These are phyloP conservation scores for Gloeophyllum trabeum DNA, from an alignment of 768 basidiomycete species.

Conservation along the genomic window DNA sequence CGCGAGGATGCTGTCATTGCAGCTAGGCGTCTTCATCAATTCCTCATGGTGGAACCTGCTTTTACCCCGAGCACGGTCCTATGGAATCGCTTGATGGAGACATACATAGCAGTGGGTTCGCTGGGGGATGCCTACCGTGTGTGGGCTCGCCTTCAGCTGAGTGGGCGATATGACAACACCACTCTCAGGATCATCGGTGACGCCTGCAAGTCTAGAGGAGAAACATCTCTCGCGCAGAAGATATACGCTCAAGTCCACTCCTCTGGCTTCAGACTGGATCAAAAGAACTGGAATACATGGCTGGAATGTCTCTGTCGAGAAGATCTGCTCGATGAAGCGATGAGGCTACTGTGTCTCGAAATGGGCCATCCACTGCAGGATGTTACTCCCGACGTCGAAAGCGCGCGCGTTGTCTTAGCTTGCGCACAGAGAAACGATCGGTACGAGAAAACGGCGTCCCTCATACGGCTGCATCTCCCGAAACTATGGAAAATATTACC, in stretches of 20 bases:
- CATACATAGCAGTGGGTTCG: slow-evolving; percentile 71
- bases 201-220: slow-evolving; percentile 59
- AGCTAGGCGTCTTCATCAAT: slow-evolving; percentile 61
- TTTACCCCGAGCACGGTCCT: slow-evolving; percentile 58
- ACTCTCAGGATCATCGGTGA: slow-evolving; percentile 81
- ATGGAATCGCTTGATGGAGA: slow-evolving; percentile 83
- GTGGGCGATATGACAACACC: slow-evolving; percentile 44
- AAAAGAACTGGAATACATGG: slow-evolving; percentile 71
- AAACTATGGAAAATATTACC: slow-evolving; percentile 19
- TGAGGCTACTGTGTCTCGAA: slow-evolving; percentile 47
- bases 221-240: slow-evolving; percentile 36
- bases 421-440: slow-evolving; percentile 35
- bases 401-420: slow-evolving; percentile 39
- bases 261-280: slow-evolving; percentile 41
- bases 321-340: slow-evolving; percentile 54
- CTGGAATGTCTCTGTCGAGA: slow-evolving; percentile 80
- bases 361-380: slow-evolving; percentile 41
- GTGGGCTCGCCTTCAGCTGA: slow-evolving; percentile 65
- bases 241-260: slow-evolving; percentile 42
- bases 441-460: slow-evolving; percentile 32
- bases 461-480: slow-evolving; percentile 30
- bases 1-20: slow-evolving; percentile 20
- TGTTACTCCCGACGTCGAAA: slow-evolving; percentile 36
- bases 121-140: slow-evolving; percentile 64
- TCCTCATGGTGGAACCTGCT: slow-evolving; percentile 70